A percentile compares a stretch with the other conserved stretches of the same genome.
phyloP scores from a whole-genome alignment of 1,284 basidiomycete species.

The Ceratobasidium papillatum region DNA sequence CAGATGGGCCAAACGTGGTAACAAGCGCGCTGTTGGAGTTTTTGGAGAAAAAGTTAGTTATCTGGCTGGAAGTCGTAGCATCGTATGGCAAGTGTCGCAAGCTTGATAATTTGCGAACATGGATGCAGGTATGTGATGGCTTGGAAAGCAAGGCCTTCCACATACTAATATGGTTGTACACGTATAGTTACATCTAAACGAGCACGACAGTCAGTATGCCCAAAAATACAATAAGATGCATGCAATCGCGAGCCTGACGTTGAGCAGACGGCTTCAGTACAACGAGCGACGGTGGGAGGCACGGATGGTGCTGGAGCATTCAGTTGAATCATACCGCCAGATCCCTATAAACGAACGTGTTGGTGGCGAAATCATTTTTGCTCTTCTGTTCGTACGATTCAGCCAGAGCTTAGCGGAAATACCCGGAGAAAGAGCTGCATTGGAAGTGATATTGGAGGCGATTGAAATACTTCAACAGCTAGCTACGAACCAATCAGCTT shows the following conservation, averaged over 20 bases:
- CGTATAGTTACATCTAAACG: background rate
- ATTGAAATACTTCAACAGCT: background rate
- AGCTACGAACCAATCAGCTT: background rate
- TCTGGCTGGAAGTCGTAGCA: conserved; percentile 7
- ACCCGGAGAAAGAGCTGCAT: conserved; percentile 1
- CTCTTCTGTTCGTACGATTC: background rate
- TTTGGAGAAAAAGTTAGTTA: background rate
- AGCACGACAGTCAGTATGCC: background rate
- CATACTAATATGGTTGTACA: background rate
- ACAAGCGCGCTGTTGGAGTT: background rate
- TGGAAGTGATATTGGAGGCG: background rate
- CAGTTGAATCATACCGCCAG: too few relatives aligned
- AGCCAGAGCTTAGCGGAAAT: background rate
- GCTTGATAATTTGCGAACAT: background rate
- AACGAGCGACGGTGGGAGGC: too few relatives aligned
- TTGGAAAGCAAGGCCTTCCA: background rate
- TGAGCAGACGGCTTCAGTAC: too few relatives aligned
- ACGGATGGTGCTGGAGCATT: too few relatives aligned
- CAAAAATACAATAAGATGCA: too few relatives aligned
- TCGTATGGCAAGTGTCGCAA: background rate
- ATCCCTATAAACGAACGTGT: too few relatives aligned
- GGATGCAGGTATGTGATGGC: background rate
- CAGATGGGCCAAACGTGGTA: background rate
- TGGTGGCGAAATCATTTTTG: background rate
- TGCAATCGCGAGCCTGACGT: too few relatives aligned